Evolutionary conservation across 768 basidiomycete species (phyloP), one percentile per base, ranked within the genome.

Genomic region (Leccinum truebloodii): DNA sequence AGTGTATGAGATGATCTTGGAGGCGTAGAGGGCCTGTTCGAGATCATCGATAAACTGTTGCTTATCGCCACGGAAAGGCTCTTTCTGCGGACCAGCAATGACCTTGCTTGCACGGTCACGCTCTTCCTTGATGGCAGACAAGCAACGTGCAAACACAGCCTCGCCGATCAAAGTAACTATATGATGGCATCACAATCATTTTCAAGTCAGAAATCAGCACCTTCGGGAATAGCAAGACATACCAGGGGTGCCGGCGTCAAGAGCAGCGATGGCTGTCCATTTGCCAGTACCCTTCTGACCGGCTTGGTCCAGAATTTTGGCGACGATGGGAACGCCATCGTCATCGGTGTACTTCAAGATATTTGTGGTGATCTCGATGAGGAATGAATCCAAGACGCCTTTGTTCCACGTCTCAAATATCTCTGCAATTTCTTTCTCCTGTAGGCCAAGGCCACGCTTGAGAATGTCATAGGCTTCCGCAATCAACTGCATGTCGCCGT

Each of bases 231-330:
- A 52, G 14, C 49, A 58, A 52, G 30, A 74, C 86, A 62, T 63
- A 91, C 92, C 93, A 49, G 92, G 83, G 61, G 84, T 89, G 69
- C 92, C 95, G 65, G 92, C 89, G 57, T 99, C 97, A 66, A 99
- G 87, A 61, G 97, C 97, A 67, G 89, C 89, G 70, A 98, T 91
- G 59, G 97, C 97, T 58, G 97, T 99, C 97, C 97, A 99, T 79
- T 99, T 99, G 60, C 97, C 95, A 63, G 97, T 99, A 73, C 97
- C 97, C 80, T 99, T 99, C 77, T 99, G 97, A 41, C 96, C 96
- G 61, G 97, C 97, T 71, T 90, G 75, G 77, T 99, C 97, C 66
- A 97, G 84, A 70, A 99, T 96, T 80, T 98, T 99, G 68, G 80
- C 82, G 64, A 99, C 87, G 66, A 98, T 85, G 53, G 94, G 91